A percentile compares a stretch with the other conserved stretches of the same genome.
phyloP scores from a whole-genome alignment of 805 yeast species.

The Komagataella kurtzmanii region DNA sequence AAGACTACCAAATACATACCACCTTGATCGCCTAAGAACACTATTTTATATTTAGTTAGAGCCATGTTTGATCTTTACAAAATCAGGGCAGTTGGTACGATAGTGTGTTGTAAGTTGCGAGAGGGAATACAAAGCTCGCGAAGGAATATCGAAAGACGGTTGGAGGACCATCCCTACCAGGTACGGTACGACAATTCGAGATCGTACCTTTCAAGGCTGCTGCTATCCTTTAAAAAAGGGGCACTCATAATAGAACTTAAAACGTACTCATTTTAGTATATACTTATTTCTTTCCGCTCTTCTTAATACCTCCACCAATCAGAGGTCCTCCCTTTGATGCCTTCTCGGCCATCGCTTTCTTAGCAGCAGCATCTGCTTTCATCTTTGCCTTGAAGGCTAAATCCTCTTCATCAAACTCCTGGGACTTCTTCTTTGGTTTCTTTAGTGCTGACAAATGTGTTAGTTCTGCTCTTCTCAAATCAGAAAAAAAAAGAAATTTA shows the following conservation, averaged over 20 bases:
- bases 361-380: constrained; percentile 88
- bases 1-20: constrained; percentile 25
- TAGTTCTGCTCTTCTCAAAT: neutral
- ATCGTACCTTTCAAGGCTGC: neutral
- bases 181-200: too few relatives aligned
- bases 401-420: constrained; percentile 78
- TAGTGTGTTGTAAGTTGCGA: neutral
- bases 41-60: constrained; percentile 70
- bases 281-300: constrained; percentile 48
- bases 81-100: neutral
- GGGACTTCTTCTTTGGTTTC: constrained; percentile 70
- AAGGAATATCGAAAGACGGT: neutral
- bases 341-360: constrained; percentile 78
- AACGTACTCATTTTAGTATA: neutral
- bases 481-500: neutral
- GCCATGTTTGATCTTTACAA: constrained; percentile 10
- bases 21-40: constrained; percentile 93
- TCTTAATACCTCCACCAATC: constrained; percentile 91
- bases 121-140: neutral
- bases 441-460: constrained; percentile 31
- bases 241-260: too few relatives aligned
- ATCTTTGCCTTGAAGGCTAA: constrained; percentile 85
- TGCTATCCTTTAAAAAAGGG: neutral
- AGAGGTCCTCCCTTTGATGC: constrained; percentile 87
- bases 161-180: neutral